Conservation (phyloP, 495 filamentous ascomycete genomes). For the Aspergillus steynii region DNA sequence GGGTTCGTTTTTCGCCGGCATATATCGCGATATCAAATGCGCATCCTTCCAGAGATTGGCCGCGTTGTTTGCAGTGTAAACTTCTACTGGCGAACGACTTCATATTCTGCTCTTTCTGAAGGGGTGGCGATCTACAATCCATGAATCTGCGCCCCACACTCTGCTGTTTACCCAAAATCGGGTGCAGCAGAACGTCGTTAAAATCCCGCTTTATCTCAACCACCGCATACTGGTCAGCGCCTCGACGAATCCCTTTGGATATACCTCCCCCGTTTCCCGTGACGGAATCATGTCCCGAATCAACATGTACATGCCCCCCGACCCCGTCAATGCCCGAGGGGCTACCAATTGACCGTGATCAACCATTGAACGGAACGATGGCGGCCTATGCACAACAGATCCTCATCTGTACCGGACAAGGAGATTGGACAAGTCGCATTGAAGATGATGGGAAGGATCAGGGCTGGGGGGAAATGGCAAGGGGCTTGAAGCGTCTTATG, state of each 20-base stretch:
- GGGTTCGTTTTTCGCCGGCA: constrained; percentile 2
- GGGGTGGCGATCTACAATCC: neutral
- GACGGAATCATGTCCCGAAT: constrained; percentile 64
- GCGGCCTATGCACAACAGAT: constrained; percentile 79
- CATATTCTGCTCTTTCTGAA: neutral
- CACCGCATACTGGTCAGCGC: constrained; percentile 20
- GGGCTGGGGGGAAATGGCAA: constrained; percentile 60
- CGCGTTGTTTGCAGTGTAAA: neutral
- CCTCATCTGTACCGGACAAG: constrained; percentile 73
- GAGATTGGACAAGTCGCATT: constrained; percentile 76
- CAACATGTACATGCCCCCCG: constrained; percentile 68
- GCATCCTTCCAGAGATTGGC: neutral
- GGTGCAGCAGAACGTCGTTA: constrained; percentile 9
- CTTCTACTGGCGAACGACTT: neutral
- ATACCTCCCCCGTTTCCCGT: constrained; percentile 47
- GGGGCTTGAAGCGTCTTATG: constrained; percentile 66
- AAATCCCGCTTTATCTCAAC: constrained; percentile 28
- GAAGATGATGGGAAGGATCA: constrained; percentile 56
- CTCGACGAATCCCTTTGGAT: constrained; percentile 33
- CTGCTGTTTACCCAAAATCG: constrained; percentile 11
- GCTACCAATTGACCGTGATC: constrained; percentile 73
- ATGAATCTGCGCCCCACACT: constrained; percentile 13
- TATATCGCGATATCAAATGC: neutral
- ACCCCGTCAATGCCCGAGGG: constrained; percentile 64
- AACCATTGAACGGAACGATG: constrained; percentile 71